phyloP scores from a whole-genome alignment of 257 asterid genomes.

The Solanum corneliomulleri region DNA sequence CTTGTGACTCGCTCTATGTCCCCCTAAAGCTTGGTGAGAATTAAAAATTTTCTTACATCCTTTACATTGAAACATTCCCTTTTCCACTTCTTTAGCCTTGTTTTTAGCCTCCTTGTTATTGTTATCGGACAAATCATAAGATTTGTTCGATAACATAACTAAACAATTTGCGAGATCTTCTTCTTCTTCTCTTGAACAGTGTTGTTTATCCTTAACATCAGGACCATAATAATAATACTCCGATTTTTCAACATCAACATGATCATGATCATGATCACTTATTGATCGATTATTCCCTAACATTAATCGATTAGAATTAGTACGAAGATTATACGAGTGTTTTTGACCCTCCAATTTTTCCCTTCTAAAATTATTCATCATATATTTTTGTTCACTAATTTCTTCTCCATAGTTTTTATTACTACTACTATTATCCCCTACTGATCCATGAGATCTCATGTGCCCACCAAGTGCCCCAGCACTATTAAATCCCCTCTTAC shows the following conservation, averaged over 20 bases:
- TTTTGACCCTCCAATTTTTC: slow-evolving; percentile 12
- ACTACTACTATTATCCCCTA: slow-evolving; percentile 7
- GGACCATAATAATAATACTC: background rate
- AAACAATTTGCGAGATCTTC: slow-evolving; percentile 75
- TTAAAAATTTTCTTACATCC: slow-evolving; percentile 67
- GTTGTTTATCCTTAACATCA: background rate
- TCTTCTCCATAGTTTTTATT: background rate
- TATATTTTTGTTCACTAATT: background rate
- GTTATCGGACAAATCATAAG: slow-evolving; percentile 9
- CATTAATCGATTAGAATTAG: slow-evolving; percentile 24
- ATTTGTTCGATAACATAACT: slow-evolving; percentile 51
- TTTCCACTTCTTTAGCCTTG: slow-evolving; percentile 33
- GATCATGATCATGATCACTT: background rate
- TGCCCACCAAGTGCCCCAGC: slow-evolving; percentile 57
- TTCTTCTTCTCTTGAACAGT: slow-evolving; percentile 36
- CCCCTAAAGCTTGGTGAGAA: slow-evolving; percentile 94
- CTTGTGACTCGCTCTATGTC: slow-evolving; percentile 94
- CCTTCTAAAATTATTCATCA: background rate
- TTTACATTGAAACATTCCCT: slow-evolving; percentile 61
- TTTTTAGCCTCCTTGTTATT: background rate
- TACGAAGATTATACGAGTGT: slow-evolving; percentile 52
- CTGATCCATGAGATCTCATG: slow-evolving; percentile 41
- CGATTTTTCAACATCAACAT: background rate
- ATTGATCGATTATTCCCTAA: background rate
- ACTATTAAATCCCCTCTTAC: slow-evolving; percentile 30